A percentile compares a stretch with the other conserved stretches of the same genome.
These are phyloP conservation scores for Xylaria digitata DNA, from an alignment of 2,329 filamentous ascomycete species.

Conservation along the genomic window DNA sequence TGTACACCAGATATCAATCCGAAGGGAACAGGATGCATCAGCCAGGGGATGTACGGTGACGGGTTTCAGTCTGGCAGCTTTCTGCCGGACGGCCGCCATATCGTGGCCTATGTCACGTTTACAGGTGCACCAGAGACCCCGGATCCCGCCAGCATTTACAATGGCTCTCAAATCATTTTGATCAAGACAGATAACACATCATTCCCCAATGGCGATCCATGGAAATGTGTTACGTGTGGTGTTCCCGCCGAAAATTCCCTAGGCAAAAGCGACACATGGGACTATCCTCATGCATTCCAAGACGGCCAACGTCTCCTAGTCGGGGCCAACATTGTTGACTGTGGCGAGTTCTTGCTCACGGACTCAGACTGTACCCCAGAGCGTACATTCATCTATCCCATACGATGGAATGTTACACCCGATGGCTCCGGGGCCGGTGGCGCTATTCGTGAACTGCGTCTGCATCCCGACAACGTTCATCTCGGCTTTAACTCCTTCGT, in stretches of 20 bases:
- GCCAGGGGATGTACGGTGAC: not conserved
- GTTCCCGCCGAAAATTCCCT: slow-evolving; percentile 1
- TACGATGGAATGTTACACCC: slow-evolving; percentile 15
- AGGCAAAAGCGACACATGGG: slow-evolving; percentile 9
- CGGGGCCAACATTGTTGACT: slow-evolving; percentile 9
- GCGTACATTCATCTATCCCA: slow-evolving; percentile 10
- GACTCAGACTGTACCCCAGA: slow-evolving; percentile 16
- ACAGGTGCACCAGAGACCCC: slow-evolving; percentile 11
- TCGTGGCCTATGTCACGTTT: slow-evolving; percentile 15
- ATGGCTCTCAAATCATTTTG: slow-evolving; percentile 16
- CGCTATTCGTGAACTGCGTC: slow-evolving; percentile 14
- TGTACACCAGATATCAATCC: slow-evolving; percentile 17
- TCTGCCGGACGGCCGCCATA: slow-evolving; percentile 12
- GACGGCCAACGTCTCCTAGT: slow-evolving; percentile 9
- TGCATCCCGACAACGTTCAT: slow-evolving; percentile 21
- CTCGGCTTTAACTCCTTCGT: slow-evolving; percentile 10
- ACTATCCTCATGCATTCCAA: slow-evolving; percentile 13
- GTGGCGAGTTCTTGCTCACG: slow-evolving; percentile 7
- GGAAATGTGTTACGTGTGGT: slow-evolving; percentile 23
- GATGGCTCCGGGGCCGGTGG: slow-evolving; percentile 14
- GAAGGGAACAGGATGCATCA: slow-evolving; percentile 13
- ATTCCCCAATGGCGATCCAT: slow-evolving; percentile 15
- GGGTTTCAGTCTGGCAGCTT: slow-evolving; percentile 26
- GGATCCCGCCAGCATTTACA: slow-evolving; percentile 18
- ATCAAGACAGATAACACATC: slow-evolving; percentile 14